Evolutionary conservation across 2,329 filamentous ascomycete species (phyloP).

Genomic region (Purpureocillium takamizusanense): DNA sequence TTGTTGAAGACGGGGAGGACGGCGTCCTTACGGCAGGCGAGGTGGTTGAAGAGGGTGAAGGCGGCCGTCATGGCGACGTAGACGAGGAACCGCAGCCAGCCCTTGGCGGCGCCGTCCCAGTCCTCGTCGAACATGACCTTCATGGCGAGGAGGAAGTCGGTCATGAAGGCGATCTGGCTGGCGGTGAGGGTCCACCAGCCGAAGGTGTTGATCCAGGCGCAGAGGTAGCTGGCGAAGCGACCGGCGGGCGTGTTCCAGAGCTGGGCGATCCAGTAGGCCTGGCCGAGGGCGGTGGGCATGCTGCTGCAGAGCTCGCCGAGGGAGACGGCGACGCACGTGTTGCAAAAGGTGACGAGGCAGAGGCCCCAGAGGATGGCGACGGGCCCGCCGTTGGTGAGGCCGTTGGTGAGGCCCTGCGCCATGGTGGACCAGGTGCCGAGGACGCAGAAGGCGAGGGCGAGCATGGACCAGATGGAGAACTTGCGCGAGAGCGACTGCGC

Average conservation of each 20-base stretch:
- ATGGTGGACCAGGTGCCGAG: constrained; percentile 50
- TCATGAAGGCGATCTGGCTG: constrained; percentile 49
- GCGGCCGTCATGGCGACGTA: constrained; percentile 39
- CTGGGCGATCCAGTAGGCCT: constrained; percentile 44
- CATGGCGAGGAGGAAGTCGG: constrained; percentile 47
- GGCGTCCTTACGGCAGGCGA: constrained; percentile 35
- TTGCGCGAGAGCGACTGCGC: constrained; percentile 30
- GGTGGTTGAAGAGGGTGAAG: constrained; percentile 40
- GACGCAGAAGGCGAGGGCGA: constrained; percentile 47
- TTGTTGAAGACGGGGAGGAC: constrained; percentile 43
- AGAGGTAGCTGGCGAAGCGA: constrained; percentile 44
- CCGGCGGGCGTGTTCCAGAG: constrained; percentile 28
- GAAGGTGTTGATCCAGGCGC: constrained; percentile 52
- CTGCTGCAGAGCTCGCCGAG: constrained; percentile 47
- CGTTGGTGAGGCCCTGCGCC: constrained; percentile 37
- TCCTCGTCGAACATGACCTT: constrained; percentile 41
- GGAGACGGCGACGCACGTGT: constrained; percentile 43
- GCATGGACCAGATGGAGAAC: constrained; percentile 47
- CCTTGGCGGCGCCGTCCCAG: constrained; percentile 33
- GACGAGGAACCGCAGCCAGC: constrained; percentile 46
- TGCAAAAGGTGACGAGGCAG: constrained; percentile 41
- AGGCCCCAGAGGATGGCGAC: constrained; percentile 47
- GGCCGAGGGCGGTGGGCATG: constrained; percentile 52
- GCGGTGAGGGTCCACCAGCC: constrained; percentile 50
- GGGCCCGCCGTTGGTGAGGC: constrained; percentile 44